Evolutionary conservation across 2,329 filamentous ascomycete species (phyloP).

Genomic region (Botryosphaeria dothidea): DNA sequence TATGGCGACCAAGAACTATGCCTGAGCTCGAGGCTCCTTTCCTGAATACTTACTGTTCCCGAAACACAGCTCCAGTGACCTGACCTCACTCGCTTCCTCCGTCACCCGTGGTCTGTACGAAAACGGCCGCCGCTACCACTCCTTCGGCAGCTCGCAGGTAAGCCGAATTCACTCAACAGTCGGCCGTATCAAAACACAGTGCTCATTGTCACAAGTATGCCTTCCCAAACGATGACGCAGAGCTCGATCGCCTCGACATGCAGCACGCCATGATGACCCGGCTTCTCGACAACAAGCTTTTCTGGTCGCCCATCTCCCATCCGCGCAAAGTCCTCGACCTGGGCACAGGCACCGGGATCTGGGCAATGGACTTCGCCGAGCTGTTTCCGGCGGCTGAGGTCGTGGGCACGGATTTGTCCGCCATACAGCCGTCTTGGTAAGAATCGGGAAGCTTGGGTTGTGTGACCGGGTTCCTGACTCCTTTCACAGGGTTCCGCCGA

Average conservation of each 20-base stretch:
- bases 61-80: constrained; percentile 12
- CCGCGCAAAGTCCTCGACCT: constrained; percentile 27
- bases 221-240: constrained; percentile 22
- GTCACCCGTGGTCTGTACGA: constrained; percentile 24
- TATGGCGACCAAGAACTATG: no score
- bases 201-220: constrained; percentile 22
- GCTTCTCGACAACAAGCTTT: constrained; percentile 17
- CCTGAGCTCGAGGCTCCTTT: no score
- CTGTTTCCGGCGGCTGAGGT: constrained; percentile 31
- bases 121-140: constrained; percentile 37
- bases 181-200: neutral
- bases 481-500: constrained; percentile 38
- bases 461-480: no score
- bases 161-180: constrained; percentile 25
- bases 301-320: constrained; percentile 22
- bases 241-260: constrained; percentile 12
- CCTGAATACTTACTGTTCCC: no score
- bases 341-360: constrained; percentile 22
- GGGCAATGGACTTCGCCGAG: constrained; percentile 31
- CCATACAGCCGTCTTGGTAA: constrained; percentile 50
- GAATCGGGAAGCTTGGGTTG: neutral
- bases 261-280: neutral
- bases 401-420: constrained; percentile 48
- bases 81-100: constrained; percentile 23
- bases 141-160: constrained; percentile 35